phyloP scores from a whole-genome alignment of 805 yeast genomes.

The Kregervanrija pseudodelftensis region DNA sequence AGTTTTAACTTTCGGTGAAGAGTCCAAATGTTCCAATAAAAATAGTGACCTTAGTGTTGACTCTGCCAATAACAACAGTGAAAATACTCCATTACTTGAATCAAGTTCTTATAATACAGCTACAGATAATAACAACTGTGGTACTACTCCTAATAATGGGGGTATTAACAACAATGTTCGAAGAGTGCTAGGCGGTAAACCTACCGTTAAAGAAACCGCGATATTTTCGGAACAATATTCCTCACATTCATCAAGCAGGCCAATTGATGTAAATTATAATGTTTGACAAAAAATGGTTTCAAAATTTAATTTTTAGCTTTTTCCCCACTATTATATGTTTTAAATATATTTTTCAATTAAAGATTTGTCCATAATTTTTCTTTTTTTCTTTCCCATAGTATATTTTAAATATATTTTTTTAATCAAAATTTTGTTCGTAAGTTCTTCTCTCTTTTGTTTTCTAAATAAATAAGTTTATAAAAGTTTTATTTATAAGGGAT shows the following conservation, averaged over 20 bases:
- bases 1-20: constrained; percentile 26
- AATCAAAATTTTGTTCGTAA: neutral
- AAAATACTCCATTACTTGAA: neutral
- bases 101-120: neutral
- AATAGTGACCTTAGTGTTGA: no score
- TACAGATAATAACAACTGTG: neutral
- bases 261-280: constrained; percentile 13
- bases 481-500: neutral
- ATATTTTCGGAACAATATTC: constrained; percentile 24
- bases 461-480: neutral
- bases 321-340: no score
- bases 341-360: no score
- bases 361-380: neutral
- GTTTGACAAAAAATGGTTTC: no score
- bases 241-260: constrained; percentile 21
- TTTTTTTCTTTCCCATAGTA: no score
- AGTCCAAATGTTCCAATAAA: neutral
- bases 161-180: constrained; percentile 1
- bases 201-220: neutral
- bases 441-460: neutral
- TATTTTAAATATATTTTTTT: no score
- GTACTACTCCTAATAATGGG: constrained; percentile 2
- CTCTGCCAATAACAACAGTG: constrained; percentile 1
- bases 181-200: neutral
- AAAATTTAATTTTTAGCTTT: no score